These are phyloP conservation scores for Meira miltonrushii DNA, from an alignment of 1,284 basidiomycete species.

Conservation along the genomic window DNA sequence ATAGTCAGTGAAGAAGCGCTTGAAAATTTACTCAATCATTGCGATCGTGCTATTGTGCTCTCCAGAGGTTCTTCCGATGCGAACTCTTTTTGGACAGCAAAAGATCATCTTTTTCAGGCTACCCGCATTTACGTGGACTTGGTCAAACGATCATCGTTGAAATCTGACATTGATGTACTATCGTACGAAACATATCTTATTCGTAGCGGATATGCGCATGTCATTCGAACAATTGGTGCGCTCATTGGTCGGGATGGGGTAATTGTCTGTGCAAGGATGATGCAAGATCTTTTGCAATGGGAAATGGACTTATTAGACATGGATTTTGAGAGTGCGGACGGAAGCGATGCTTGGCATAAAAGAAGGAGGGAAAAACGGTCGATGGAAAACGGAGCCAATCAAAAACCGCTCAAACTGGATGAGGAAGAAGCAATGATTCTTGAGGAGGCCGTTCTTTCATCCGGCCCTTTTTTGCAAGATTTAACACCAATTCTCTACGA, in stretches of 20 bases:
- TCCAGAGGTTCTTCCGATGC: slow-evolving; percentile 1
- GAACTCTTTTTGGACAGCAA: neutral
- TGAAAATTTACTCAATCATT: neutral
- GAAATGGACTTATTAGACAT: neutral
- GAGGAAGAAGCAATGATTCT: neutral
- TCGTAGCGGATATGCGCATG: neutral
- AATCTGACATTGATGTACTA: neutral
- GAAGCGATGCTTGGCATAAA: neutral
- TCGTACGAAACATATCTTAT: slow-evolving; percentile 1
- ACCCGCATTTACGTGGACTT: neutral
- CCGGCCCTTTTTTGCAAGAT: slow-evolving; percentile 1
- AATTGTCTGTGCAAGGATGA: slow-evolving; percentile 1
- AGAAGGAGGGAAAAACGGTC: neutral
- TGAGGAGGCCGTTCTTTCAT: neutral
- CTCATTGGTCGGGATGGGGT: neutral
- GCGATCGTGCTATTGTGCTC: slow-evolving; percentile 1
- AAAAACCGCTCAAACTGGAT: neutral
- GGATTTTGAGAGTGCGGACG: neutral
- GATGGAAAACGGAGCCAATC: neutral
- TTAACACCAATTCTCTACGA: neutral
- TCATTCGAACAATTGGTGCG: neutral
- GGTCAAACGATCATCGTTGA: neutral
- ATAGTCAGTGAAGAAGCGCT: too few relatives aligned
- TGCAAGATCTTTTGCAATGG: neutral
- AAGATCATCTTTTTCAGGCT: neutral